These are phyloP conservation scores for Fonsecaea pedrosoi DNA, from an alignment of 2,329 filamentous ascomycete genomes.

Conservation along the genomic window DNA sequence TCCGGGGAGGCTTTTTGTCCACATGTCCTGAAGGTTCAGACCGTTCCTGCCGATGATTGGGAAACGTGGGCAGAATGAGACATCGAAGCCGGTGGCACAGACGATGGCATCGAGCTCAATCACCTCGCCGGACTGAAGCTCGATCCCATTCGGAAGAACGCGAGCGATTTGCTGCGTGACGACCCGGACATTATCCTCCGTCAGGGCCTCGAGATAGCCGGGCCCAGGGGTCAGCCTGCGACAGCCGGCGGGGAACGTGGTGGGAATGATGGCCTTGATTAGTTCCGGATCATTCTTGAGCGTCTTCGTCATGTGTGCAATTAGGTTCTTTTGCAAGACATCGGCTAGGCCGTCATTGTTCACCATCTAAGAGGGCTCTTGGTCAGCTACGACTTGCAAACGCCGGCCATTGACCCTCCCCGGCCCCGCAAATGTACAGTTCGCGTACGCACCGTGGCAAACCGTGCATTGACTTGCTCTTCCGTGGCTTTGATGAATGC, in stretches of 20 bases:
- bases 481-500: too few species aligned
- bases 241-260: neutral
- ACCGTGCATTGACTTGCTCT: too few species aligned
- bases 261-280: neutral
- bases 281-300: neutral
- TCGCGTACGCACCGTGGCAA: too few species aligned
- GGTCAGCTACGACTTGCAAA: too few species aligned
- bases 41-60: conserved; percentile 8
- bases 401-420: too few species aligned
- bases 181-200: conserved; percentile 52
- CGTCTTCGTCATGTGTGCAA: neutral
- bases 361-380: too few species aligned
- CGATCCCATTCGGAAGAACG: conserved; percentile 53
- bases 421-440: too few species aligned
- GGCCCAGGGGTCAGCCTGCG: conserved; percentile 58
- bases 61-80: conserved; percentile 6
- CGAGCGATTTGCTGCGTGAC: conserved; percentile 55
- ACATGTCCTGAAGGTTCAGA: neutral
- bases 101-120: conserved; percentile 40
- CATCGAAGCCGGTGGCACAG: conserved; percentile 19
- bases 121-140: neutral
- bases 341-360: too few species aligned
- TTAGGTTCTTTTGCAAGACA: too few species aligned
- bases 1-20: neutral
- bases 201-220: conserved; percentile 59